Evolutionary conservation across 2,329 filamentous ascomycete species (phyloP), one percentile per base, ranked within the genome.

Genomic region (Sporothrix pseudoabietina): DNA sequence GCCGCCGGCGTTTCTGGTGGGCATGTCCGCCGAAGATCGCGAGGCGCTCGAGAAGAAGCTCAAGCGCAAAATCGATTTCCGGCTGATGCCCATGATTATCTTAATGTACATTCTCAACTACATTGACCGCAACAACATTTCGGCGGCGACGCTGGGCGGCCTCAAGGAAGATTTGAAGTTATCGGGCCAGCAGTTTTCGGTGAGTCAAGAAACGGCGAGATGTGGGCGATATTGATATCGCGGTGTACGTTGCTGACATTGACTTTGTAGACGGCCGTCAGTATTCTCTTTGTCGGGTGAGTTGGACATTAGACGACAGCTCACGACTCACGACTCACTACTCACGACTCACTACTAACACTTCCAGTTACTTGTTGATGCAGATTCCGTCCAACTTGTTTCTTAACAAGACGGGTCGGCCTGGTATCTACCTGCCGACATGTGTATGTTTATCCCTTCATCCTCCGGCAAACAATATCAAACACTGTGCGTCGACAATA

Each of bases 61-160:
- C 75, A 82, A 85, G 74, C 83, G 85, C 73, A 91, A 90, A 80
- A 87, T 91, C 73, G 89, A 91, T 77, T 75, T 86, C 14, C 82
- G 88, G 65, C 78, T 91, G 39, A 81, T 91, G 77, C 88, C 88
- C 1, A 87, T 87, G 80, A 82, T 90, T 22, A 85, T 90, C 74
- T 77, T 90, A 73, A 89, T 90, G 85, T 90, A 90, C 76, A 88
- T 90, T 75, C 80, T 90, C 79, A 90, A 90, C 77, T 90, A 89
- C 79, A 80, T 90, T 63, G 87, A 88, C 73, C 75, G 79, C 30
- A 82, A 82, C 76, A 83, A 82, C 76, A 82, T 82, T 69, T 80
- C 81, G 9, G 80, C 81, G 16, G 85, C 84, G 3, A 80, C 80
- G 74, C 79, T 87, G 68, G 84, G 83, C 4, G 85, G 85, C 1